Conservation (phyloP, 179 eudicot genomes). For the Vitellaria paradoxa region DNA sequence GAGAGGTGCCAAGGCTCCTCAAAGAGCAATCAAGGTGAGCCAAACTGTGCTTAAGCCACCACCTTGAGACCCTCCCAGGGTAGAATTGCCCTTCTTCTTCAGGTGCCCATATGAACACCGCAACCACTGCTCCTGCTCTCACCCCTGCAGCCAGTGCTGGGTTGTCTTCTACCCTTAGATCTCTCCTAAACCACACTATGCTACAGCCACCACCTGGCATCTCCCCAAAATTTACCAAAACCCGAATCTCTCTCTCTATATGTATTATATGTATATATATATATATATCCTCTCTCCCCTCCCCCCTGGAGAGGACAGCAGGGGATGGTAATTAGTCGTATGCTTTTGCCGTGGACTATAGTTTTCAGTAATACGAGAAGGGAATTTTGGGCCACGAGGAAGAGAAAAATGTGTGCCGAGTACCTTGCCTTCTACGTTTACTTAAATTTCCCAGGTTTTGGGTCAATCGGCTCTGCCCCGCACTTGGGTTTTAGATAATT, state of each 20-base stretch:
- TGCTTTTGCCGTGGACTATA: neutral
- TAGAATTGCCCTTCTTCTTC: conserved; percentile 92
- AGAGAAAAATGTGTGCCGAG: neutral
- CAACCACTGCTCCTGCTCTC: conserved; percentile 70
- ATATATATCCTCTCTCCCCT: too few species aligned
- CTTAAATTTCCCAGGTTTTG: conserved; percentile 1
- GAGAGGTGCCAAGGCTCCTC: conserved; percentile 74
- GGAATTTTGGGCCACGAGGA: conserved; percentile 5
- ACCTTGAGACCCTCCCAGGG: conserved; percentile 94
- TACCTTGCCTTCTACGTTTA: neutral
- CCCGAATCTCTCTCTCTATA: neutral
- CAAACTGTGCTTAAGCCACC: conserved; percentile 97
- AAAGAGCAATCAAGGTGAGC: conserved; percentile 79
- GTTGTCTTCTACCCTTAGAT: conserved; percentile 91
- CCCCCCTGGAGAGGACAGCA: too few species aligned
- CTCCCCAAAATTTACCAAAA: conserved; percentile 11
- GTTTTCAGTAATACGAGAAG: neutral
- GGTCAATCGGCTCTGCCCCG: conserved; percentile 12
- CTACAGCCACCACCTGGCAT: conserved; percentile 56
- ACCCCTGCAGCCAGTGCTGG: conserved; percentile 91
- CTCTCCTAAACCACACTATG: conserved; percentile 99
- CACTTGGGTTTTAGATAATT: neutral
- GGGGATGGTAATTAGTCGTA: too few species aligned
- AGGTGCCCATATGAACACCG: conserved; percentile 90
- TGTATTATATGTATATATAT: too few species aligned